Conservation (phyloP, 345 rosid species). For the Zanthoxylum bungeanum region DNA sequence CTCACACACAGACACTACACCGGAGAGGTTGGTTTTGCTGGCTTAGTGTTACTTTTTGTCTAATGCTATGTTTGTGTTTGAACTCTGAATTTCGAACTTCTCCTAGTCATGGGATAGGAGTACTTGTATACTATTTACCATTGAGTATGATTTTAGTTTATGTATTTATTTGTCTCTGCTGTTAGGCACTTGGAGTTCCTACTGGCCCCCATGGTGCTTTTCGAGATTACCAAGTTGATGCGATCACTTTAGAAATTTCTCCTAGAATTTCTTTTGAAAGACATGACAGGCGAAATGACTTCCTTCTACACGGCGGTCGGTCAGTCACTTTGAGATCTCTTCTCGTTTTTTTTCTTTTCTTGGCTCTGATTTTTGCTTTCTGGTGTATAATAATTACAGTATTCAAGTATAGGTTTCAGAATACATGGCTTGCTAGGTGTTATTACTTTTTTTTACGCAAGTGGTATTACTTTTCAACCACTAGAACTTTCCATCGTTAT, state of each 20-base stretch:
- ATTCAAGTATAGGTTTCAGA: neutral
- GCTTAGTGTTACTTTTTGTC: neutral
- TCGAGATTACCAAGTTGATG: slow-evolving; percentile 94
- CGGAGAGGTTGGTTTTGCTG: neutral
- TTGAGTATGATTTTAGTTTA: slow-evolving; percentile 8
- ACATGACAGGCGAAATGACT: slow-evolving; percentile 55
- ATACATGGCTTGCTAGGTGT: neutral
- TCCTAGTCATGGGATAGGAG: neutral
- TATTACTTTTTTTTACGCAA: neutral
- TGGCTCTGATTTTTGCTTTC: neutral
- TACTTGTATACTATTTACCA: neutral
- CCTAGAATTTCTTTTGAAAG: slow-evolving; percentile 45
- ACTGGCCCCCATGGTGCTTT: slow-evolving; percentile 97
- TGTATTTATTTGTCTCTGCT: slow-evolving; percentile 8
- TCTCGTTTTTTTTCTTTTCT: neutral
- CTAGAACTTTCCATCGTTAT: neutral
- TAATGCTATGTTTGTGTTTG: neutral
- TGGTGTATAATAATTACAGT: neutral
- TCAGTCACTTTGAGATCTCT: slow-evolving; percentile 29
- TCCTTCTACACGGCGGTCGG: slow-evolving; percentile 75
- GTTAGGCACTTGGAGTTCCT: slow-evolving; percentile 89
- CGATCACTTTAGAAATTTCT: slow-evolving; percentile 82
- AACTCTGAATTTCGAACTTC: no score
- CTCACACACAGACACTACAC: neutral
- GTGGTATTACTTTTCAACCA: neutral